Evolutionary conservation across 805 yeast genomes (phyloP).

Genomic region (Candida adriatica): DNA sequence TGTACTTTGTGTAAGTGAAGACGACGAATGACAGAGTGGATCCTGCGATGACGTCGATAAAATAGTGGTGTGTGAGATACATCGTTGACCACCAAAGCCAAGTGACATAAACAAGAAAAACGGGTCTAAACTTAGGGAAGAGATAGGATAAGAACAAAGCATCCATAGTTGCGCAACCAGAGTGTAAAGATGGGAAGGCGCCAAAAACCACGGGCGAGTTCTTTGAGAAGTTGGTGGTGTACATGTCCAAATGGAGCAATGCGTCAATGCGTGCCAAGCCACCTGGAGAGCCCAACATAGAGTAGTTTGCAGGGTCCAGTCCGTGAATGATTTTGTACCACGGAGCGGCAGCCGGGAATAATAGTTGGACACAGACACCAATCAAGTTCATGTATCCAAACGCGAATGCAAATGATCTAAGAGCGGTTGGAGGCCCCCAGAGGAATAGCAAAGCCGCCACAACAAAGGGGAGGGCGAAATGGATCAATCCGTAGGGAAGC

Average conservation of each 20-base stretch:
- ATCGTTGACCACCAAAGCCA: slow-evolving; percentile 99
- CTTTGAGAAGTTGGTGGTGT: slow-evolving; percentile 67
- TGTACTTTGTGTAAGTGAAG: slow-evolving; percentile 62
- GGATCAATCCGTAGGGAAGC: slow-evolving; percentile 91
- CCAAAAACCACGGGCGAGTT: slow-evolving; percentile 94
- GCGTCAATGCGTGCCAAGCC: slow-evolving; percentile 85
- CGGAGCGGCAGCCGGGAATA: slow-evolving; percentile 95
- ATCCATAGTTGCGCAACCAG: slow-evolving; percentile 93
- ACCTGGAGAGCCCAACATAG: slow-evolving; percentile 93
- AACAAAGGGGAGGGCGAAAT: slow-evolving; percentile 85
- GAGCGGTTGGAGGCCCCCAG: slow-evolving; percentile 86
- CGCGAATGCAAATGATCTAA: slow-evolving; percentile 82
- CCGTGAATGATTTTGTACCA: slow-evolving; percentile 90
- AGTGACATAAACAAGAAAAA: slow-evolving; percentile 71
- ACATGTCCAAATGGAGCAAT: slow-evolving; percentile 72
- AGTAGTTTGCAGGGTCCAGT: slow-evolving; percentile 81
- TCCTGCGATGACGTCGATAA: slow-evolving; percentile 90
- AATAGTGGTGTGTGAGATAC: slow-evolving; percentile 96
- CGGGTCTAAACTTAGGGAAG: slow-evolving; percentile 61
- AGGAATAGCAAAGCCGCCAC: slow-evolving; percentile 72
- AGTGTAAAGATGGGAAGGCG: slow-evolving; percentile 81
- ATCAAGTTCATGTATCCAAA: slow-evolving; percentile 90
- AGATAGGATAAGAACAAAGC: slow-evolving; percentile 78
- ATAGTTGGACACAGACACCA: slow-evolving; percentile 77
- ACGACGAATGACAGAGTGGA: slow-evolving; percentile 71